Percentiles rank a stretch among this genome's conserved stretches.
These are phyloP conservation scores for Fusarium pseudoanthophilum DNA, from an alignment of 2,329 filamentous ascomycete species.

Conservation along the genomic window DNA sequence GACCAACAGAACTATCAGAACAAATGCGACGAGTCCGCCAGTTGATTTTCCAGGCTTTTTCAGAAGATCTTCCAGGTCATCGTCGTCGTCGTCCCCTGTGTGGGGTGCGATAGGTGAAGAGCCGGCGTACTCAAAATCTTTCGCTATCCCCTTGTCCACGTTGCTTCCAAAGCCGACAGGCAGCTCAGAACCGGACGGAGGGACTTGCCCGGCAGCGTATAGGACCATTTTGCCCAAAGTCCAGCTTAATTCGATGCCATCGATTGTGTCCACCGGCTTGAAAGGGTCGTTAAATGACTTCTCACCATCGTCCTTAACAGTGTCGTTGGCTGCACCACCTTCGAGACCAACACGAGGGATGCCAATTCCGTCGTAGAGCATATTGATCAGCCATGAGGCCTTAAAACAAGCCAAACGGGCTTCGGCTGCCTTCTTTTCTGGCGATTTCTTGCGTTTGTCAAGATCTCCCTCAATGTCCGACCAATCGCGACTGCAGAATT, in stretches of 20 bases:
- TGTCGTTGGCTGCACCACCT: slow-evolving; percentile 70
- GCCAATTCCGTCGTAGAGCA: slow-evolving; percentile 95
- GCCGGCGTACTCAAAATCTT: slow-evolving; percentile 87
- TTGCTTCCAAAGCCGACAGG: slow-evolving; percentile 97
- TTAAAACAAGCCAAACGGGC: slow-evolving; percentile 96
- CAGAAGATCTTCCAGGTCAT: slow-evolving; percentile 72
- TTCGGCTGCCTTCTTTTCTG: slow-evolving; percentile 80
- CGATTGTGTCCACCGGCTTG: slow-evolving; percentile 91
- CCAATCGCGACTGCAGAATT: slow-evolving; percentile 91
- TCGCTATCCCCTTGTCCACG: slow-evolving; percentile 67
- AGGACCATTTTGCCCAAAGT: slow-evolving; percentile 96
- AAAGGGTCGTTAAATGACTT: slow-evolving; percentile 84
- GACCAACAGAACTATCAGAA: slow-evolving; percentile 76
- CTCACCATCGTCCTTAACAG: slow-evolving; percentile 75
- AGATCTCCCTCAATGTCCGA: slow-evolving; percentile 75
- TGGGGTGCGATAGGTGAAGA: slow-evolving; percentile 56
- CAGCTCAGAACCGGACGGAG: slow-evolving; percentile 66
- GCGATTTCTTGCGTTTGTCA: slow-evolving; percentile 73
- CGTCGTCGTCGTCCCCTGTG: slow-evolving; percentile 58
- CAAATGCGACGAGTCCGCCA: slow-evolving; percentile 79
- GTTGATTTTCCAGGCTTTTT: slow-evolving; percentile 74
- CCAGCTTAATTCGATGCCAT: slow-evolving; percentile 94
- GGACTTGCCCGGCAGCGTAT: slow-evolving; percentile 90
- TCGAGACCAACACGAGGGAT: slow-evolving; percentile 88
- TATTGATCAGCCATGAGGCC: slow-evolving; percentile 96